A percentile compares a stretch with the other conserved stretches of the same genome.
Evolutionary conservation across 805 yeast species (phyloP).

Genomic region (Brettanomyces sp.): DNA sequence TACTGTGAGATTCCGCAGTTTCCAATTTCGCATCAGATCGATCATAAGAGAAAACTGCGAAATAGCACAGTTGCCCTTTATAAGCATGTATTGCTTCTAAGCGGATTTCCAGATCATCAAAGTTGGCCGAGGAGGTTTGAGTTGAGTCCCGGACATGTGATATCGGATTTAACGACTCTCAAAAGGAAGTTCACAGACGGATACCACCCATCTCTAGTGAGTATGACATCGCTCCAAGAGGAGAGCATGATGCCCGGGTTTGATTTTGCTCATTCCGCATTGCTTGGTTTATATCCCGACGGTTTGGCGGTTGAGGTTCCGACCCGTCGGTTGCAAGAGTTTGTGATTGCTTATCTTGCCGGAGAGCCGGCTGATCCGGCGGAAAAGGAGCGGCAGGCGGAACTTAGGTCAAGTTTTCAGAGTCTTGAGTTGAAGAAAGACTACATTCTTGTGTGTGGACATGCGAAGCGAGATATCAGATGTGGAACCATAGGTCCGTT

Average conservation of each 20-base stretch:
- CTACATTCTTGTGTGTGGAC: slow-evolving; percentile 57
- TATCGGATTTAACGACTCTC: slow-evolving; percentile 27
- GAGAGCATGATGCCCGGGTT: not conserved
- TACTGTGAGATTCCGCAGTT: slow-evolving; percentile 35
- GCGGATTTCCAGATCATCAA: slow-evolving; percentile 29
- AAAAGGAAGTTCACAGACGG: slow-evolving; percentile 30
- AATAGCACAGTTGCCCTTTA: slow-evolving; percentile 42
- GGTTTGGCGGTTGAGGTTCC: slow-evolving; percentile 31
- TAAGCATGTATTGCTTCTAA: slow-evolving; percentile 48
- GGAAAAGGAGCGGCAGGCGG: slow-evolving; percentile 1
- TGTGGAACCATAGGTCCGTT: slow-evolving; percentile 65
- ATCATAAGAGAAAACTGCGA: slow-evolving; percentile 29
- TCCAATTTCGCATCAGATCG: slow-evolving; percentile 35
- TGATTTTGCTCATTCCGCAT: not conserved
- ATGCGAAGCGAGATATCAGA: slow-evolving; percentile 48
- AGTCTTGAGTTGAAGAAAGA: slow-evolving; percentile 14
- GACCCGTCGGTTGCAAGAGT: slow-evolving; percentile 18
- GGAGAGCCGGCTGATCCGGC: not conserved
- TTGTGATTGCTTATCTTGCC: slow-evolving; percentile 23
- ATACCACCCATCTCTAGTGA: slow-evolving; percentile 40
- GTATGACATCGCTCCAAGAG: slow-evolving; percentile 31
- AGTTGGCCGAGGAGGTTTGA: slow-evolving; percentile 46
- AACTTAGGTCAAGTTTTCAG: slow-evolving; percentile 9
- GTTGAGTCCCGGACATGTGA: slow-evolving; percentile 33
- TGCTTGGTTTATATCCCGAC: slow-evolving; percentile 45